Conservation (phyloP, 164 flowering plant species). For the Buxus sempervirens region DNA sequence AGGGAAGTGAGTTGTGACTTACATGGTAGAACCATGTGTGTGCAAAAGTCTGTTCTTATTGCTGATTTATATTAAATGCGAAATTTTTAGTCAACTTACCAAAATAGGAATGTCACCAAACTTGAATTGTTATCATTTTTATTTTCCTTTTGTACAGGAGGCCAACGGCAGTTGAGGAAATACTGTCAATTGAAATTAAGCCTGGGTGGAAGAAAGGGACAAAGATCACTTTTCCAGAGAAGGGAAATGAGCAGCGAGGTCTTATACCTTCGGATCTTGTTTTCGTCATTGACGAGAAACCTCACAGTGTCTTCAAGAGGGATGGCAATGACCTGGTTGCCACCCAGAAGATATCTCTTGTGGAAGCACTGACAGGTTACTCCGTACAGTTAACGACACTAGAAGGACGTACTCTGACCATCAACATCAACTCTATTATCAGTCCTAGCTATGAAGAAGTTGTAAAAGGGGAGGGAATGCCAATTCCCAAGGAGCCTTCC, state of each 20-base stretch:
- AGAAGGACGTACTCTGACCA: constrained; percentile 63
- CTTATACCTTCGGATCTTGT: constrained; percentile 77
- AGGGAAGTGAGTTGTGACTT: too few species aligned
- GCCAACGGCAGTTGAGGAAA: constrained; percentile 64
- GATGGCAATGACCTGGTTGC: constrained; percentile 78
- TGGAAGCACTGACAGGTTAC: constrained; percentile 79
- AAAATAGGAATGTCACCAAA: too few species aligned
- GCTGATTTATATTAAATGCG: too few species aligned
- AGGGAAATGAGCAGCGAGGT: constrained; percentile 77
- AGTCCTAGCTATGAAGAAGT: constrained; percentile 75
- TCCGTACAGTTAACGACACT: constrained; percentile 72
- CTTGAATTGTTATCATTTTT: neutral
- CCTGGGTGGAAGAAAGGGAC: constrained; percentile 98
- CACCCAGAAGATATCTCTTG: constrained; percentile 72
- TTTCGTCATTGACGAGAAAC: constrained; percentile 88
- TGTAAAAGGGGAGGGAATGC: constrained; percentile 87
- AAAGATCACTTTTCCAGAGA: constrained; percentile 88
- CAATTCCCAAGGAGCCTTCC: constrained; percentile 80
- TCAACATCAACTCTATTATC: constrained; percentile 55
- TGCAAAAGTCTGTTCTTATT: too few species aligned
- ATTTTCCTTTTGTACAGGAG: constrained; percentile 42
- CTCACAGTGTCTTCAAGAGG: constrained; percentile 73
- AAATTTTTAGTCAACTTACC: too few species aligned
- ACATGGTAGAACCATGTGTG: too few species aligned
- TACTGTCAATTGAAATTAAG: constrained; percentile 74